Evolutionary conservation across 352 stramenopile species (phyloP).

Genomic region (Phytophthora sansomeana): DNA sequence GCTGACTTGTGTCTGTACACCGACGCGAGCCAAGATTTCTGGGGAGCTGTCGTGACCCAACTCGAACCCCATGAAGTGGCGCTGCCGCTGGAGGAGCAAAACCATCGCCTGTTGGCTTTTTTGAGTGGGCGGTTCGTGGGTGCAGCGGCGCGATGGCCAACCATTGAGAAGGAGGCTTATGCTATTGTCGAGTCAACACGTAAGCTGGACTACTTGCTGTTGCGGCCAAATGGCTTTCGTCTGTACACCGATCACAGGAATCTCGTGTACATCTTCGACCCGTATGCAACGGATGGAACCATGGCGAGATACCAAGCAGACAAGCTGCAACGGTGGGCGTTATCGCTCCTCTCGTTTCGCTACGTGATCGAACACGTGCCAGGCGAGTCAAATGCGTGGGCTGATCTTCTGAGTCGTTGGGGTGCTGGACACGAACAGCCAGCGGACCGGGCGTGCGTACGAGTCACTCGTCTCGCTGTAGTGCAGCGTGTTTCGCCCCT

Average conservation of each 20-base stretch:
- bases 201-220: slow-evolving; percentile 16
- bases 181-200: slow-evolving; percentile 1
- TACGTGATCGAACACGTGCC: slow-evolving; percentile 27
- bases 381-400: slow-evolving; percentile 5
- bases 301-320: slow-evolving; percentile 4
- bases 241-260: slow-evolving; percentile 25
- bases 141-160: slow-evolving; percentile 4
- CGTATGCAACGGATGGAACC: neutral
- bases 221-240: slow-evolving; percentile 11
- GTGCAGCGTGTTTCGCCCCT: too few relatives aligned
- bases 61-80: slow-evolving; percentile 7
- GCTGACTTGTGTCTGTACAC: too few relatives aligned
- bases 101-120: slow-evolving; percentile 22
- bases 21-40: too few relatives aligned
- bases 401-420: slow-evolving; percentile 11
- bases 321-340: neutral
- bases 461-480: too few relatives aligned
- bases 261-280: slow-evolving; percentile 21
- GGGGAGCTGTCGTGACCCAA: slow-evolving; percentile 29
- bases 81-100: slow-evolving; percentile 15
- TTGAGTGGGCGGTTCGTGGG: slow-evolving; percentile 12
- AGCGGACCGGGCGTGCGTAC: too few relatives aligned
- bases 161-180: slow-evolving; percentile 21
- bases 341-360: neutral
- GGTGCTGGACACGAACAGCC: too few relatives aligned